Evolutionary conservation across 495 filamentous ascomycete genomes (phyloP).

Genomic region (Penicillium malachiteum): DNA sequence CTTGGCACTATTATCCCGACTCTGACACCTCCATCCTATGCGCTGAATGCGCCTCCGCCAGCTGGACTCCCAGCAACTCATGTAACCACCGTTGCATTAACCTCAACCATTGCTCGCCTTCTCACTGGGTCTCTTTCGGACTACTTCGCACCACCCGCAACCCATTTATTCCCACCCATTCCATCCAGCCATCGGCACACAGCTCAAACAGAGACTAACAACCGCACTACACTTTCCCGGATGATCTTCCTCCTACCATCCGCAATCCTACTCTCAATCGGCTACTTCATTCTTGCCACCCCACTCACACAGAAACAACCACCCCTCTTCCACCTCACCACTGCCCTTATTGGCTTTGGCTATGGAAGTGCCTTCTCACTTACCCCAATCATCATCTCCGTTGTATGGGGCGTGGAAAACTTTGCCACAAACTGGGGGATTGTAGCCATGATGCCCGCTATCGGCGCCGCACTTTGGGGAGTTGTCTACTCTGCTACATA

Average conservation of each 20-base stretch:
- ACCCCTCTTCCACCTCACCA: constrained; percentile 75
- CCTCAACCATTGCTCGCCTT: constrained; percentile 85
- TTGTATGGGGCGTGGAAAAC: constrained; percentile 98
- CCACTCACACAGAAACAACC: constrained; percentile 65
- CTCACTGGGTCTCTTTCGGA: constrained; percentile 84
- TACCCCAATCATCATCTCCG: constrained; percentile 83
- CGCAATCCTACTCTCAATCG: constrained; percentile 71
- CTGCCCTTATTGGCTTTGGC: constrained; percentile 76
- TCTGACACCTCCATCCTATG: constrained; percentile 61
- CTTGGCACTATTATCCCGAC: constrained; percentile 90
- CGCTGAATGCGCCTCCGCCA: constrained; percentile 49
- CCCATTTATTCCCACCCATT: constrained; percentile 38
- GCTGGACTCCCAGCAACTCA: constrained; percentile 77
- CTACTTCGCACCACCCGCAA: constrained; percentile 69
- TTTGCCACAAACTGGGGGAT: constrained; percentile 99
- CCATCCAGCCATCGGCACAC: constrained; percentile 24
- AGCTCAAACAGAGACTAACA: constrained; percentile 25
- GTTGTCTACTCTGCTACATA: constrained; percentile 79
- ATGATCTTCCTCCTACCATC: constrained; percentile 75
- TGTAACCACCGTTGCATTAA: constrained; percentile 86
- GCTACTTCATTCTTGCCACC: constrained; percentile 71
- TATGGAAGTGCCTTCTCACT: constrained; percentile 92
- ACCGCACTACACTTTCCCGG: constrained; percentile 64
- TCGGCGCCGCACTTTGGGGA: constrained; percentile 83
- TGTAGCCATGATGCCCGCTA: constrained; percentile 83